A percentile compares a stretch with the other conserved stretches of the same genome.
Conservation (phyloP, 2,329 filamentous ascomycete genomes). For the Aureobasidium sp. region DNA sequence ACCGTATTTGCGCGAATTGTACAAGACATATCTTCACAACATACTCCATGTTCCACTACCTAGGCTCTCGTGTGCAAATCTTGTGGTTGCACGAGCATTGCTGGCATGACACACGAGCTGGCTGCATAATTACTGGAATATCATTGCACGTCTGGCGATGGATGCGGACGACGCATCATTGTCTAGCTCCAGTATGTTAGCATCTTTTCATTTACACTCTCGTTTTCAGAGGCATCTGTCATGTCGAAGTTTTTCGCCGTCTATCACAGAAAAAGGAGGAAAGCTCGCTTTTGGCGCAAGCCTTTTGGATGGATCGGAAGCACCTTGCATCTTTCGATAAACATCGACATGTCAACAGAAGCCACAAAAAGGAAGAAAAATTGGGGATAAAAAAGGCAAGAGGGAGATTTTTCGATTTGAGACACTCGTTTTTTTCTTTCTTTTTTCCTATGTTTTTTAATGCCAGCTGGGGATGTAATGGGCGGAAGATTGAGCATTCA, state of each 20-base stretch:
- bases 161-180: background rate
- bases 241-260: slow-evolving; percentile 10
- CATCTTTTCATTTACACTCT: slow-evolving; percentile 7
- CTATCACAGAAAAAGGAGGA: slow-evolving; percentile 10
- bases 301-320: slow-evolving; percentile 8
- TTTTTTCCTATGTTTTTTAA: slow-evolving; percentile 12
- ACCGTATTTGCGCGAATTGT: slow-evolving; percentile 5
- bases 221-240: slow-evolving; percentile 11
- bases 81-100: background rate
- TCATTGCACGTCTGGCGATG: slow-evolving; percentile 3
- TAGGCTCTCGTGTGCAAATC: background rate
- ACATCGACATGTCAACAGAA: background rate
- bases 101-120: background rate
- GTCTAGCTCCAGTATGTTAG: slow-evolving; percentile 10
- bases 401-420: slow-evolving; percentile 1
- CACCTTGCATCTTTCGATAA: background rate
- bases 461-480: slow-evolving; percentile 8
- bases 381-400: background rate
- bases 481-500: background rate
- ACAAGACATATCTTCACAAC: slow-evolving; percentile 9
- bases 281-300: slow-evolving; percentile 10
- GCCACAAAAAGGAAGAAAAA: background rate
- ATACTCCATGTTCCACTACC: slow-evolving; percentile 12
- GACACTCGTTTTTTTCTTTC: background rate
- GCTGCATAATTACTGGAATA: slow-evolving; percentile 1